Evolutionary conservation across 352 stramenopile genomes (phyloP).

Genomic region (Phytophthora cajani): DNA sequence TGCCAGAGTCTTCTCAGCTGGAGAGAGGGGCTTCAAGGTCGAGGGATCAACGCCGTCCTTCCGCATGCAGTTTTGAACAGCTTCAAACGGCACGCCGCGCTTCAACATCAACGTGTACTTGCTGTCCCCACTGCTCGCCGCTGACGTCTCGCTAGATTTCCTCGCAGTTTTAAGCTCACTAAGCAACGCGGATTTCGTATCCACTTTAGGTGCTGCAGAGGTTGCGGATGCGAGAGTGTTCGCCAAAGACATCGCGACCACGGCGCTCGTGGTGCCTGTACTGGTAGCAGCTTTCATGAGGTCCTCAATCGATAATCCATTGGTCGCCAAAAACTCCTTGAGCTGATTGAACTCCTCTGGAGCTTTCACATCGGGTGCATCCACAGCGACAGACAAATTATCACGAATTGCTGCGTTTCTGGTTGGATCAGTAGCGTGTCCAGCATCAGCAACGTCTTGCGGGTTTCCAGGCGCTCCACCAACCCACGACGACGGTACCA

Average conservation of each 20-base stretch:
- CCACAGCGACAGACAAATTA: slow-evolving; percentile 7
- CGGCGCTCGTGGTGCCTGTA: slow-evolving; percentile 42
- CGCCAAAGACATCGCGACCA: slow-evolving; percentile 11
- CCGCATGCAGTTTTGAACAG: slow-evolving; percentile 76
- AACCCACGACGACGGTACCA: slow-evolving; percentile 54
- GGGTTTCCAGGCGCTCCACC: slow-evolving; percentile 31
- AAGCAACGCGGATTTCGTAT: slow-evolving; percentile 24
- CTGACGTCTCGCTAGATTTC: slow-evolving; percentile 12
- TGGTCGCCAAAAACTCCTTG: slow-evolving; percentile 64
- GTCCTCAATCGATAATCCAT: slow-evolving; percentile 76
- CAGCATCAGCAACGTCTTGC: slow-evolving; percentile 33
- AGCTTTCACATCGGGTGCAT: slow-evolving; percentile 2
- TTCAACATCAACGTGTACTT: slow-evolving; percentile 79
- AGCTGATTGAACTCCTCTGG: slow-evolving; percentile 62
- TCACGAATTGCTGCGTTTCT: neutral
- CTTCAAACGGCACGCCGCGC: slow-evolving; percentile 71
- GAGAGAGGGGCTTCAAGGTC: slow-evolving; percentile 29
- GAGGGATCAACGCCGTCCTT: slow-evolving; percentile 67
- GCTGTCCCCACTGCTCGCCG: slow-evolving; percentile 13
- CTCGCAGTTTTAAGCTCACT: slow-evolving; percentile 23
- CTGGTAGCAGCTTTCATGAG: slow-evolving; percentile 70
- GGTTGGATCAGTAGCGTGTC: neutral
- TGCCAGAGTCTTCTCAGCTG: neutral
- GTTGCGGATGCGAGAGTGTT: slow-evolving; percentile 22
- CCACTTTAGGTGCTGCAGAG: slow-evolving; percentile 8